Base-by-base conservation (phyloP, 139 green algal genomes). In the Closterium sp. region DNA sequence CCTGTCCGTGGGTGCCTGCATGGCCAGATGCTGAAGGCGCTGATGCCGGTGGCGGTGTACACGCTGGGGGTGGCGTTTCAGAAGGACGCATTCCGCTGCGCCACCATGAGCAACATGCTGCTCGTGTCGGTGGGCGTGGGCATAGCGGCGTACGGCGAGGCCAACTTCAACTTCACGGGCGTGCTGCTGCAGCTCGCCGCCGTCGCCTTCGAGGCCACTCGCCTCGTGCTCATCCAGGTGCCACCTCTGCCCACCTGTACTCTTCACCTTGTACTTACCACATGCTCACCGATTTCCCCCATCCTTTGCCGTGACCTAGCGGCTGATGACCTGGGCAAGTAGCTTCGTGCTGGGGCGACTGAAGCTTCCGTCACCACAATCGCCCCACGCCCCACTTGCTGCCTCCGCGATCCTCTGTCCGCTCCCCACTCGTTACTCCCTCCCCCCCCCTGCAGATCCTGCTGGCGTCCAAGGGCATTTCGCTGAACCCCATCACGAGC, bases 1-100 rank as follows among this genome's bases (percentile, higher is more conserved):
- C 38, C 38, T 66, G 38, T 66, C 4, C 38, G 38, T 9, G 9
- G 9, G 38, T 66, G 38, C 38, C 43, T 16, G n/a, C 43, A 66
- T 16, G 0, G 21, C 43, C 98, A 99, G 92, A 99, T 99, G 98
- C 96, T 98, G 64, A 99, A 99, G 94, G 96, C 95, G 19, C 94
- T 98, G 31, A 98, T 98, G 97, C 97, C 97, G 3, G 97, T 96
- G 10, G 91, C 97, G 32, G 97, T 98, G 86, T 98, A 97, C 85
- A 93, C 90, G 7, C 95, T 94, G 30, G 96, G 96, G 88, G 93
- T 96, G 1, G 34, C 95, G n/a, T 38, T 99, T 55, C 95, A 95
- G 85, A 98, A 97, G 0, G 97, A 99, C 90, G 94, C 92, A 2
- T 95, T 94, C 87, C 34, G 43, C 55, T n/a, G 43, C 30, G 87